A percentile compares a stretch with the other conserved stretches of the same genome.
phyloP scores from a whole-genome alignment of 305 asterid genomes.

The Fraxinus baroniana region DNA sequence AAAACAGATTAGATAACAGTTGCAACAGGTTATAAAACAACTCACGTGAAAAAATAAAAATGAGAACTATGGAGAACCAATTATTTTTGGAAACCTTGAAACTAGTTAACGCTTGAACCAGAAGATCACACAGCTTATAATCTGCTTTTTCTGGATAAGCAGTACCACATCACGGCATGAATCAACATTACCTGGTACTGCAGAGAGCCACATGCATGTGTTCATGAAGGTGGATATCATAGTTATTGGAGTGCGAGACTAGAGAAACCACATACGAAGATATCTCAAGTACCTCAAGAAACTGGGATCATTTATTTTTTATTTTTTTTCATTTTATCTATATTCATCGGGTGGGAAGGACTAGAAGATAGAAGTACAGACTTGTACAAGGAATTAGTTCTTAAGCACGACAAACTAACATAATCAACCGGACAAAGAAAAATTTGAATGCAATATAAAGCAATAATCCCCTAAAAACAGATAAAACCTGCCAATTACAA shows the following conservation, averaged over 20 bases:
- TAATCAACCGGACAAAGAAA: background rate
- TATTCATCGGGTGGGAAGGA: background rate
- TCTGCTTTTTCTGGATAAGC: slow-evolving; percentile 2
- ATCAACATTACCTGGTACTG: background rate
- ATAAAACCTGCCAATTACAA: background rate
- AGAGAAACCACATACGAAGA: background rate
- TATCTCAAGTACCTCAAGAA: background rate
- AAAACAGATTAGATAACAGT: background rate
- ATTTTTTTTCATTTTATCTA: background rate
- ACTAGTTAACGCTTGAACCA: background rate
- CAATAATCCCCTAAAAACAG: slow-evolving; percentile 15
- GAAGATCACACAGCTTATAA: background rate
- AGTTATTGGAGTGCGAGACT: background rate
- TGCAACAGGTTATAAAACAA: background rate
- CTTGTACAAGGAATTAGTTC: background rate
- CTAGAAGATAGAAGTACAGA: background rate
- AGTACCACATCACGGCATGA: background rate
- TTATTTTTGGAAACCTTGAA: background rate
- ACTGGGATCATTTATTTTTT: background rate
- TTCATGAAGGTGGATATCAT: background rate
- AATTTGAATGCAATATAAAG: background rate
- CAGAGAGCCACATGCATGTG: background rate
- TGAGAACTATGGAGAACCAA: background rate
- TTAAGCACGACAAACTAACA: background rate
- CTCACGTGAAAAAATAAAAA: background rate